Percentiles rank a stretch among this genome's conserved stretches.
These are phyloP conservation scores for Peronospora farinosa DNA, from an alignment of 352 stramenopile species.

Conservation along the genomic window DNA sequence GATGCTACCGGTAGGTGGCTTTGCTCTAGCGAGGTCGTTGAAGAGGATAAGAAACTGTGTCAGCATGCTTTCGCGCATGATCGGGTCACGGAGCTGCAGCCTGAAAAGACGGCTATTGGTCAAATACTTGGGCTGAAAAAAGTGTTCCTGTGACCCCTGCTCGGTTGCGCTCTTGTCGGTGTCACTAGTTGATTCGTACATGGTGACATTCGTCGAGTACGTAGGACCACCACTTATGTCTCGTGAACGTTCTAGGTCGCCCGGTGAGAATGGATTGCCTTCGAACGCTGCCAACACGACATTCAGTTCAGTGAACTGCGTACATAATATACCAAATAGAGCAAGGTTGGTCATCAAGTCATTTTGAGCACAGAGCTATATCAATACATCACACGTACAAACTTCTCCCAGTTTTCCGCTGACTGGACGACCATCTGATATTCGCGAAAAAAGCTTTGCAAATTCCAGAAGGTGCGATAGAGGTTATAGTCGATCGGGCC, in stretches of 20 bases:
- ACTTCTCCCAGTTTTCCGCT: slow-evolving; percentile 69
- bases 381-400: slow-evolving; percentile 50
- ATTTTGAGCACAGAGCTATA: background rate
- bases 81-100: slow-evolving; percentile 86
- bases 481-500: slow-evolving; percentile 86
- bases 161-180: slow-evolving; percentile 10
- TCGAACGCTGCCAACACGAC: slow-evolving; percentile 78
- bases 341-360: slow-evolving; percentile 1
- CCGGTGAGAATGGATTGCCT: slow-evolving; percentile 77
- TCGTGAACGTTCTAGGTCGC: slow-evolving; percentile 64
- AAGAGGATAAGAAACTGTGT: slow-evolving; percentile 84
- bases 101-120: slow-evolving; percentile 88
- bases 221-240: slow-evolving; percentile 33
- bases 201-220: slow-evolving; percentile 14
- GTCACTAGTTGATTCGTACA: slow-evolving; percentile 16
- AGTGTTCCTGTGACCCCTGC: slow-evolving; percentile 50
- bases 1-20: slow-evolving; percentile 37
- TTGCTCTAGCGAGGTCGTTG: slow-evolving; percentile 58
- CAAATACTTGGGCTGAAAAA: slow-evolving; percentile 90
- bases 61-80: slow-evolving; percentile 85
- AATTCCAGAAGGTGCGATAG: slow-evolving; percentile 88
- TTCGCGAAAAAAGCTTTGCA: slow-evolving; percentile 84
- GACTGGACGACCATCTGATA: slow-evolving; percentile 59
- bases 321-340: slow-evolving; percentile 1
- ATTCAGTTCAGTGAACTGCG: slow-evolving; percentile 68